These are phyloP conservation scores for Wallacemonas rigidus DNA, from an alignment of 208 protist genomes.

Conservation along the genomic window DNA sequence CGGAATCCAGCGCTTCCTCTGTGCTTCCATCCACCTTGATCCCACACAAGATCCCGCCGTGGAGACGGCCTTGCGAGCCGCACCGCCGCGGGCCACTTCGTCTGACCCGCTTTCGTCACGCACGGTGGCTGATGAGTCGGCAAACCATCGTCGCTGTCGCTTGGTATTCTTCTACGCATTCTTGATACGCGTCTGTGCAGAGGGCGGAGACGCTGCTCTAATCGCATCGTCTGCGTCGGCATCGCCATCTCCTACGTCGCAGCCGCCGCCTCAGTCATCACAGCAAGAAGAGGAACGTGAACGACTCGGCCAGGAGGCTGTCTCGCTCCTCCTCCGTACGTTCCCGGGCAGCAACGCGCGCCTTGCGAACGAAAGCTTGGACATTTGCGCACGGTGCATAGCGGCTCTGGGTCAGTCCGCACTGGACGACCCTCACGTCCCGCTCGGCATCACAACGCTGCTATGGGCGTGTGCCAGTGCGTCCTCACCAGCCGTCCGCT, in stretches of 20 bases:
- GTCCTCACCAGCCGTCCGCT: conserved; percentile 26
- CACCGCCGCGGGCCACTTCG: too few species aligned
- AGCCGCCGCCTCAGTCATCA: background rate
- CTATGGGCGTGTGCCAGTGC: conserved; percentile 44
- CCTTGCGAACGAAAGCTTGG: conserved; percentile 25
- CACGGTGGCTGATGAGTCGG: background rate
- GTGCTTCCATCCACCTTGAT: conserved; percentile 15
- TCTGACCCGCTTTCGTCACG: background rate
- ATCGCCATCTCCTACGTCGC: background rate
- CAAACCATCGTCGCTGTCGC: conserved; percentile 18
- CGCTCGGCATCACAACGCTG: conserved; percentile 46
- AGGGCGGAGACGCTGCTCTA: background rate
- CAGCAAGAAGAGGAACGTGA: background rate
- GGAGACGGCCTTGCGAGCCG: background rate
- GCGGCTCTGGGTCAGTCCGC: conserved; percentile 33
- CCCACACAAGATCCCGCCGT: background rate
- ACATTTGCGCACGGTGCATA: conserved; percentile 31
- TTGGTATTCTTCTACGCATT: conserved; percentile 42
- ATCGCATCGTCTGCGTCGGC: background rate
- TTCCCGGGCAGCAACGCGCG: conserved; percentile 6
- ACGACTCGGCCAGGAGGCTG: background rate
- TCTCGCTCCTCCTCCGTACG: conserved; percentile 6
- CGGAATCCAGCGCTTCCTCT: conserved; percentile 24
- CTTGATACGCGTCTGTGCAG: conserved; percentile 29
- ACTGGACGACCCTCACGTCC: conserved; percentile 31